Base-by-base conservation (phyloP, 257 asterid genomes). In the Primulina huaijiensis region DNA sequence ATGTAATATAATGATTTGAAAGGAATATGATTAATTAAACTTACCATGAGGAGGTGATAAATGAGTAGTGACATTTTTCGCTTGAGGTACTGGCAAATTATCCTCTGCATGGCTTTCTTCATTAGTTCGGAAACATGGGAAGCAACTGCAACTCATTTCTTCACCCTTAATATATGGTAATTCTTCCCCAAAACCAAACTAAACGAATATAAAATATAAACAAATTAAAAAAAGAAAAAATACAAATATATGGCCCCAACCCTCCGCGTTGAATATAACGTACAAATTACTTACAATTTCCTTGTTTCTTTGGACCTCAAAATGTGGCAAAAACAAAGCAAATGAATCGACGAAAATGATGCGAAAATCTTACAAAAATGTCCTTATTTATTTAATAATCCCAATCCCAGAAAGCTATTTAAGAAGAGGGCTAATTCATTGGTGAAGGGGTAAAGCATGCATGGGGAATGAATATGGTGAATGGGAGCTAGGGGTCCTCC, bases 51-150 rank as follows among this genome's bases (percentile, higher is more conserved):
- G 82, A 20, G 86, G 17, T 2, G 86, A 38, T 8, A 50, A 50
- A 50, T 16, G 56, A 50, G 87, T 76, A 50, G 86, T 69, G 62
- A 72, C 53, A 60, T 68, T 72, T 62, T 60, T 79, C 60, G 86
- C 81, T 70, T 65, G 90, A 77, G 95, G 91, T 2, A 76, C 71
- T 2, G 86, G 89, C 25, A 80, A 43, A 60, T 75, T 73, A 14
- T 79, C 77, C 7, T 75, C 70, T n/a, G 73, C 67, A 19, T 64
- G 46, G 71, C 55, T 50, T 10, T 69, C 68, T 27, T 82, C 70
- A 60, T 71, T 85, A n/a, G 64, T 74, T 66, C 70, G 69, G 69
- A 92, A 92, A 90, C 97, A 92, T 34, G 97, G 95, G 85, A 92
- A 81, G 88, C 98, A 92, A 73, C 68, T 74, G 84, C 79, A 73